Base-by-base conservation (phyloP, 257 asterid species). In the Nicotiana obtusifolia region DNA sequence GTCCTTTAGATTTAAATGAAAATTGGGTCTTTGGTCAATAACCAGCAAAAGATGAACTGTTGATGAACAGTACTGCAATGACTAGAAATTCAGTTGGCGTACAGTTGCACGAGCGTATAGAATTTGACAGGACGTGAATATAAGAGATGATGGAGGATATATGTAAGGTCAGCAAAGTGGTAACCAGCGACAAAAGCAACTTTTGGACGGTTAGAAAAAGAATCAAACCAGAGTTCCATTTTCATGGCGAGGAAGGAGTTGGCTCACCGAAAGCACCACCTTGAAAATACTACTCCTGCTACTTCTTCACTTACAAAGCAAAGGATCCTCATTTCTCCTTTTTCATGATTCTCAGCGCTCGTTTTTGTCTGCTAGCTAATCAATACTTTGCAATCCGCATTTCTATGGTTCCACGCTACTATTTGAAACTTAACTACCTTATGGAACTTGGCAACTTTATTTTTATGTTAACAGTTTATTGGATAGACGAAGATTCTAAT, bases 241-340 rank as follows among this genome's bases (percentile, higher is more conserved):
- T 68, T 68, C 16, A 66, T 31, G 26, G 31, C 3, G 5, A 3
- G 22, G 33, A 52, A 67, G 41, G 10, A 20, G 78, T 44, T 88
- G 88, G 87, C 88, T 77, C 81, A 76, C 90, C 87, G 85, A 86
- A 83, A 86, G 89, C 49, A 66, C 71, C 76, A 4, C 56, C 57
- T 47, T 10, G 24, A 44, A 59, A 56, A n/a, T 68, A n/a, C n/a
- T n/a, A n/a, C n/a, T n/a, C n/a, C n/a, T n/a, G n/a, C n/a, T n/a
- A n/a, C 7, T 71, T 44, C 20, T 20, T 71, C 78, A 71, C 60
- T 71, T 37, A 22, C 60, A 44, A 22, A 22, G 78, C 78, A 71
- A 71, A 71, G 61, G 22, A 71, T 71, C 60, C 60, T 22, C 15
- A 47, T 71, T 6, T 71, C 33, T 47, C 60, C 8, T 13, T 71